phyloP scores from a whole-genome alignment of 1,139 yeast species.

The Pichiaceae sp. region DNA sequence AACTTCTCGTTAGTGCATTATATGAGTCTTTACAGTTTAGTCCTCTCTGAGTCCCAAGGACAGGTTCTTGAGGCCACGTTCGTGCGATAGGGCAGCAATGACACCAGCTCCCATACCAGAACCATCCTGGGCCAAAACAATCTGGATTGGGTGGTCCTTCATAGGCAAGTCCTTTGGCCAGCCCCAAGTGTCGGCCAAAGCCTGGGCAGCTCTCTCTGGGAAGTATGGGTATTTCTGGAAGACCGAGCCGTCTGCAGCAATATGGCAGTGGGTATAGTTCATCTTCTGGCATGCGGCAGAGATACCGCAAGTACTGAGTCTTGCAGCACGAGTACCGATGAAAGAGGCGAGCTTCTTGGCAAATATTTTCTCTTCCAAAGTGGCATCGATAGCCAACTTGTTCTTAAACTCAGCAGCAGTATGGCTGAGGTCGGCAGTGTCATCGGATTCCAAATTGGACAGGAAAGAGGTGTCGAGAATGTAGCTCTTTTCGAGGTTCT shows the following conservation, averaged over 20 bases:
- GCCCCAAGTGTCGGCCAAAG: constrained; percentile 81
- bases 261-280: constrained; percentile 67
- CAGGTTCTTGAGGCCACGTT: constrained; percentile 62
- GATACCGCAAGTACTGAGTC: constrained; percentile 92
- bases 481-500: constrained; percentile 53
- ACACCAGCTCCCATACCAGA: constrained; percentile 98
- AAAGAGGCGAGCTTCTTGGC: constrained; percentile 79
- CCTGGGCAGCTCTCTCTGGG: constrained; percentile 87
- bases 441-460: constrained; percentile 83
- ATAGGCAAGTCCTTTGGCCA: constrained; percentile 42
- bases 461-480: constrained; percentile 87
- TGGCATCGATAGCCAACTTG: constrained; percentile 56
- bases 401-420: constrained; percentile 59
- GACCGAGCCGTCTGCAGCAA: constrained; percentile 98
- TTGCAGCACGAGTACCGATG: constrained; percentile 89
- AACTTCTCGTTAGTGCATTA: not conserved
- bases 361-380: constrained; percentile 75
- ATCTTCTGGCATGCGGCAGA: constrained; percentile 94
- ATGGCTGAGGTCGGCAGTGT: constrained; percentile 77
- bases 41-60: constrained; percentile 56
- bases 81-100: constrained; percentile 87
- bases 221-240: constrained; percentile 90
- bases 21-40: too few species aligned
- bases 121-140: constrained; percentile 95
- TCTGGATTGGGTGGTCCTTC: constrained; percentile 68